Base-by-base conservation (phyloP, 192 early-diverging fungal species). In the Coemansia sp. region DNA sequence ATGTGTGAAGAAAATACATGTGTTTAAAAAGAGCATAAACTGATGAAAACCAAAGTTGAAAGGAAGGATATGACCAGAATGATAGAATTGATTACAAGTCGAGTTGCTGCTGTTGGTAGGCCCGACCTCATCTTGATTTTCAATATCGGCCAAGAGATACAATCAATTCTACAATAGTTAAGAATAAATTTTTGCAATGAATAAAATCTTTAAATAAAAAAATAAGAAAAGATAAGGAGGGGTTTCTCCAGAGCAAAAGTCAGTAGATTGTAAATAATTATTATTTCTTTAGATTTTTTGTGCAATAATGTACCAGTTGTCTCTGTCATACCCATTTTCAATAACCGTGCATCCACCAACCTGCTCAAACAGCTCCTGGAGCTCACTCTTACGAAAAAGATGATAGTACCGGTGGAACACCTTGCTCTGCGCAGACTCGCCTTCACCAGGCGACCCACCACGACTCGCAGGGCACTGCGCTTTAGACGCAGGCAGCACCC, bases 281-380 rank as follows among this genome's bases (percentile, higher is more conserved):
- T 47, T 47, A n/a, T 47, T 47, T 47, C 10, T 26, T 56, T 56
- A 37, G 19, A 32, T 56, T 18, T 73, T 73, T 5, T 61, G 59
- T n/a, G 71, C 84, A 58, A 98, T 88, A 5, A 94, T 87, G 84
- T 94, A 99, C 88, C 93, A 94, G 76, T 99, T 99, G 76, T 99
- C 97, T 22, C 91, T 78, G 72, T 99, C 95, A 72, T 99, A 99
- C 9, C 95, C 97, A n/a, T 80, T 68, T 42, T 82, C 80, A 7
- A 87, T 72, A 19, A 97, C 86, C 6, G 22, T 22, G 6, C 85
- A 86, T 21, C 78, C 78, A 26, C 83, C 85, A 1, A 84, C 82
- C 26, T 75, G 66, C 18, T 66, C 37, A 8, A 95, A 78, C 39
- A 97, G 68, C 16, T 84, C 81, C 54, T 93, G 89, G 41, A 99